phyloP scores from a whole-genome alignment of 2,329 filamentous ascomycete genomes.

The Dendryphion nanum region DNA sequence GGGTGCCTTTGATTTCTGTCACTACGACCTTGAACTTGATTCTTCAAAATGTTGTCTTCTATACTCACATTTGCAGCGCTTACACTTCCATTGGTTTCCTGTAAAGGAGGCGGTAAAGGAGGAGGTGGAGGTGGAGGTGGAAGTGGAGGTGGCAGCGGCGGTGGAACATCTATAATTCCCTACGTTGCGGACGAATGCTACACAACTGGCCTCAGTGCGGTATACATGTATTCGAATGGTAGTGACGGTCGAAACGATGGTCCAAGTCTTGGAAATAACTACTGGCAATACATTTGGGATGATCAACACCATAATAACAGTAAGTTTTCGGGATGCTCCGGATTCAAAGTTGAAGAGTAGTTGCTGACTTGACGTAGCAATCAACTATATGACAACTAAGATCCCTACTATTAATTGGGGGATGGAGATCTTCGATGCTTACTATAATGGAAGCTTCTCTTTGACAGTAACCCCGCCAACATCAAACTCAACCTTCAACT shows the following conservation, averaged over 20 bases:
- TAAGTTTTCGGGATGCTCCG: constrained; percentile 1
- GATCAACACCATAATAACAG: constrained; percentile 2
- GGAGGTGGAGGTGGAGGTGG: constrained; percentile 2
- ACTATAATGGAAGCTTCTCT: constrained; percentile 9
- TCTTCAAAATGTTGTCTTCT: too few species aligned
- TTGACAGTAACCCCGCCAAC: constrained; percentile 6
- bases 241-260: background rate
- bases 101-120: too few species aligned
- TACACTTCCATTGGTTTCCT: too few species aligned
- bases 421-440: constrained; percentile 10
- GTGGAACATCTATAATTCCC: background rate
- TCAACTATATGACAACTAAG: constrained; percentile 3
- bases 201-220: background rate
- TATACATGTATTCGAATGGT: background rate
- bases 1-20: too few species aligned
- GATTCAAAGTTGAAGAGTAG: background rate
- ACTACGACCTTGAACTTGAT: too few species aligned
- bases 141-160: constrained; percentile 4
- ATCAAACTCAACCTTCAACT: constrained; percentile 19
- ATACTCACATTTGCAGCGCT: too few species aligned
- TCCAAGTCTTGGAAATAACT: background rate
- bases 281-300: constrained; percentile 7
- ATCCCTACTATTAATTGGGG: constrained; percentile 3
- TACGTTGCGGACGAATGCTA: background rate
- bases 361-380: background rate